Conservation (phyloP, 495 filamentous ascomycete species). For the Cenococcum geophilum region DNA sequence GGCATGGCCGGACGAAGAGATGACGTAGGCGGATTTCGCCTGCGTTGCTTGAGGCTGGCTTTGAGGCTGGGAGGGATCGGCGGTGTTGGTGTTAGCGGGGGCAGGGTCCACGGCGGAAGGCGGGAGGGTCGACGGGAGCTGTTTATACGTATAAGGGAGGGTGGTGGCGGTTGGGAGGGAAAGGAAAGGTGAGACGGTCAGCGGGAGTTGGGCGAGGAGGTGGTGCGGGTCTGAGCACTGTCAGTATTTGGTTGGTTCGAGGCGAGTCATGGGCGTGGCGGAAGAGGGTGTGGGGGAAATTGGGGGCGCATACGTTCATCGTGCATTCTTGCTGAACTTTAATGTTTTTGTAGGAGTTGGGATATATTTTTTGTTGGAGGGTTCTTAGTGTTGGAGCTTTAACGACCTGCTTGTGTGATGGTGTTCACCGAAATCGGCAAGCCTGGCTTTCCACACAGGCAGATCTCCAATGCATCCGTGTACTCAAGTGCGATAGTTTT, state of each 20-base stretch:
- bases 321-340: conserved; percentile 19
- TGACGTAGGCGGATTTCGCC: conserved; percentile 50
- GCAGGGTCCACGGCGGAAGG: conserved; percentile 58
- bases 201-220: conserved; percentile 82
- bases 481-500: too few species aligned
- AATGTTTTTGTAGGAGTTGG: background rate
- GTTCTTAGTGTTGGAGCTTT: too few species aligned
- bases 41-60: conserved; percentile 14
- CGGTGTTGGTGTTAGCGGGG: conserved; percentile 27
- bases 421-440: too few species aligned
- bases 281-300: conserved; percentile 11
- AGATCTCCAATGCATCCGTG: too few species aligned
- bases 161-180: conserved; percentile 84
- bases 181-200: conserved; percentile 92
- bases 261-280: background rate
- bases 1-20: conserved; percentile 62
- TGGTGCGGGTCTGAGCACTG: conserved; percentile 62
- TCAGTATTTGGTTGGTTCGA: background rate
- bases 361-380: background rate
- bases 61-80: conserved; percentile 32
- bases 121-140: conserved; percentile 77
- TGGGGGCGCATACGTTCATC: conserved; percentile 28
- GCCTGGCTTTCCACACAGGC: too few species aligned
- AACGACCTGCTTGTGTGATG: too few species aligned
- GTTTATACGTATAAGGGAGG: conserved; percentile 90